Conservation (phyloP, 2,329 filamentous ascomycete genomes). For the Aureobasidium lini region DNA sequence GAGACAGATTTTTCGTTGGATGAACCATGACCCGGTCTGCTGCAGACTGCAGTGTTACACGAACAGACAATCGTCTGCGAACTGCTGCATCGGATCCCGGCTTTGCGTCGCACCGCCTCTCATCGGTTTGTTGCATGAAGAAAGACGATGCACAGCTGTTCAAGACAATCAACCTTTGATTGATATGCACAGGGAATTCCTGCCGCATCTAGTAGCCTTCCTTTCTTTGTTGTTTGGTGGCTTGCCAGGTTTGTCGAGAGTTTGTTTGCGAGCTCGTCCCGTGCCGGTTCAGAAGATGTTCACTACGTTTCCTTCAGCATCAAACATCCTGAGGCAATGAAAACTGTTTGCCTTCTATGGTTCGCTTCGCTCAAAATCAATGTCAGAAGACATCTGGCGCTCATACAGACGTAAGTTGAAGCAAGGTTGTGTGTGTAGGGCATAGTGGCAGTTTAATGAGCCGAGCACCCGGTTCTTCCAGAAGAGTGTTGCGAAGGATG, state of each 20-base stretch:
- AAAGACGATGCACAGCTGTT: neutral
- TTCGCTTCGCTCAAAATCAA: neutral
- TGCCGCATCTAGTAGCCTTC: neutral
- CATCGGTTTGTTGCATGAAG: neutral
- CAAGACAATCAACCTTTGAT: constrained; percentile 6
- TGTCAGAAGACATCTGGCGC: neutral
- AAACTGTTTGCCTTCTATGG: neutral
- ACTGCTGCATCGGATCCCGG: constrained; percentile 13
- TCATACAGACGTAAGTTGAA: neutral
- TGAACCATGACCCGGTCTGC: constrained; percentile 3
- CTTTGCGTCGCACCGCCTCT: neutral
- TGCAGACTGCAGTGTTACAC: constrained; percentile 10
- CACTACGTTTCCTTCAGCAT: neutral
- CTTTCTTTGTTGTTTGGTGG: constrained; percentile 8
- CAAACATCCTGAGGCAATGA: neutral
- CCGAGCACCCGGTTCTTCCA: constrained; percentile 11
- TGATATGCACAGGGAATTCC: constrained; percentile 3
- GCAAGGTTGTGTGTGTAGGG: constrained; percentile 11
- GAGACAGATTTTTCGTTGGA: neutral
- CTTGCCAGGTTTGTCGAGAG: constrained; percentile 2
- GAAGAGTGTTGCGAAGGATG: constrained; percentile 9
- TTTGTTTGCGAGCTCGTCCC: constrained; percentile 7
- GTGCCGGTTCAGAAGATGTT: neutral
- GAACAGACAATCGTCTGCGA: constrained; percentile 11
- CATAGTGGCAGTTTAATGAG: constrained; percentile 5